phyloP scores from a whole-genome alignment of 2,329 filamentous ascomycete species.

The Penicillium occitanis region DNA sequence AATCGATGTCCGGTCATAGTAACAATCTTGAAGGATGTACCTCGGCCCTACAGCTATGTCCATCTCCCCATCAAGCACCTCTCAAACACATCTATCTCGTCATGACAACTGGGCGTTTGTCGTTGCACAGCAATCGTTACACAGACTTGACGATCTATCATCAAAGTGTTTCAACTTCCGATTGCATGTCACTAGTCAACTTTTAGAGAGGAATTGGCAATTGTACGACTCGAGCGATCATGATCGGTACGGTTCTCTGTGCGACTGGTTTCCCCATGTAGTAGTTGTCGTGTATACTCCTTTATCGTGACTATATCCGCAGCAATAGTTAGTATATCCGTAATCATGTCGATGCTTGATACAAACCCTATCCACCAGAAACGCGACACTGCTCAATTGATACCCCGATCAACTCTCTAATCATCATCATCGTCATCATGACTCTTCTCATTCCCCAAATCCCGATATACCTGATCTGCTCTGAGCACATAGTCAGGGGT shows the following conservation, averaged over 20 bases:
- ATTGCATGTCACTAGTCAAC: background rate
- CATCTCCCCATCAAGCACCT: background rate
- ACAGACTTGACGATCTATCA: background rate
- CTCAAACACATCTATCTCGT: background rate
- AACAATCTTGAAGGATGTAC: background rate
- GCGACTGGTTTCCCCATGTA: background rate
- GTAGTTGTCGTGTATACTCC: background rate
- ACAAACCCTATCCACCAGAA: background rate
- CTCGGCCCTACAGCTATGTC: background rate
- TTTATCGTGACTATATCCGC: background rate
- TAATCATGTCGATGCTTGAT: background rate
- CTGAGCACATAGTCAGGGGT: background rate
- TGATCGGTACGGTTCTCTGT: background rate
- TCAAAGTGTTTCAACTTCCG: background rate
- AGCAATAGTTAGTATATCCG: background rate
- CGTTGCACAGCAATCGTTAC: background rate
- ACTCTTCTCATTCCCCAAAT: background rate
- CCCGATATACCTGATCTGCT: background rate
- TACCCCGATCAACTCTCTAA: background rate
- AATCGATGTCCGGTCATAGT: background rate
- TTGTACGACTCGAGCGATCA: background rate
- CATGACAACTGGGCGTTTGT: background rate
- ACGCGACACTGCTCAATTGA: background rate
- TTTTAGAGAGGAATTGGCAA: background rate
- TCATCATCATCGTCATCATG: background rate